Percentiles rank a stretch among this genome's conserved stretches.
phyloP scores from a whole-genome alignment of 1,139 yeast species.

The Magnusiomyces sp. region DNA sequence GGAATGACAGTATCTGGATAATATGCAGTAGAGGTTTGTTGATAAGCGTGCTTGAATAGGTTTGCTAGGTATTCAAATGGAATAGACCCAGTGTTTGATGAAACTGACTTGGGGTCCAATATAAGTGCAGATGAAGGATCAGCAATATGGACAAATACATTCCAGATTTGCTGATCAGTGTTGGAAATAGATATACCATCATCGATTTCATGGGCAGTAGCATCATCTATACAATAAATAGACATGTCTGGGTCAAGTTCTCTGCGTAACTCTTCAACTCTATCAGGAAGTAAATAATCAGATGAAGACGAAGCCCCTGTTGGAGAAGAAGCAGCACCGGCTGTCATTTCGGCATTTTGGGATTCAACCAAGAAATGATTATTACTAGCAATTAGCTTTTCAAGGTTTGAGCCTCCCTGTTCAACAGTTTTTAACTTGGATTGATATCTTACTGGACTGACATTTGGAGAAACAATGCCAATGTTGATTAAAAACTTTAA shows the following conservation, averaged over 20 bases:
- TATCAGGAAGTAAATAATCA: slow-evolving; percentile 10
- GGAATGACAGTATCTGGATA: slow-evolving; percentile 58
- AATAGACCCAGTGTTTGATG: too few species aligned
- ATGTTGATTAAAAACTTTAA: slow-evolving; percentile 15
- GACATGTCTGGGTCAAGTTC: slow-evolving; percentile 37
- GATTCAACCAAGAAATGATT: too few species aligned
- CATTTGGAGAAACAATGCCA: slow-evolving; percentile 13
- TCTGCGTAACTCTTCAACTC: slow-evolving; percentile 25
- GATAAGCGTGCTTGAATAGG: slow-evolving; percentile 51
- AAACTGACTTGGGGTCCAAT: slow-evolving; percentile 35
- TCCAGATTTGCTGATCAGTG: slow-evolving; percentile 31
- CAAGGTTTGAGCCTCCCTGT: slow-evolving; percentile 15
- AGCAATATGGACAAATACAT: slow-evolving; percentile 70
- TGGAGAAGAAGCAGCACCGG: too few species aligned
- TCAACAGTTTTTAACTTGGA: slow-evolving; percentile 16
- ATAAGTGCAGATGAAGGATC: slow-evolving; percentile 64
- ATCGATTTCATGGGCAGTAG: slow-evolving; percentile 81
- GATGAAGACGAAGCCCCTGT: background rate
- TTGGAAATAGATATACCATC: slow-evolving; percentile 71
- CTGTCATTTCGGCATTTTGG: too few species aligned
- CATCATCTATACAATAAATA: slow-evolving; percentile 79
- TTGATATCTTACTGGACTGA: slow-evolving; percentile 15
- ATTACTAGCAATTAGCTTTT: slow-evolving; percentile 10
- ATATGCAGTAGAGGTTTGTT: slow-evolving; percentile 61
- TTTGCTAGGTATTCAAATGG: too few species aligned